phyloP scores from a whole-genome alignment of 106 monocot species.

The Xerophyta viscosa region DNA sequence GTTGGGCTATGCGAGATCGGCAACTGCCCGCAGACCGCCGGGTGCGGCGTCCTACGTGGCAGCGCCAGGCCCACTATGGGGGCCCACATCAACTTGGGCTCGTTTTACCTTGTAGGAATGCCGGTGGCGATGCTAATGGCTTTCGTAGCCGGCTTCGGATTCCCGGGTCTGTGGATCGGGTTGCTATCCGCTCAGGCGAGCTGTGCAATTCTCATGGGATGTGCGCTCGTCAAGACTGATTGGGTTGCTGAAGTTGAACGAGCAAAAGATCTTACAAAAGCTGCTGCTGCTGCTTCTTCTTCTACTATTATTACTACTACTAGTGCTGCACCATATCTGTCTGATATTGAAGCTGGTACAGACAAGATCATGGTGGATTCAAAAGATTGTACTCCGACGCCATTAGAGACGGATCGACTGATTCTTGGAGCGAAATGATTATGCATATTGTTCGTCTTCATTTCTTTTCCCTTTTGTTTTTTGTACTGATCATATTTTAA shows the following conservation, averaged over 20 bases:
- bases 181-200: slow-evolving; percentile 68
- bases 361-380: no score
- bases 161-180: slow-evolving; percentile 80
- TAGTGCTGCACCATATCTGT: no score
- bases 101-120: slow-evolving; percentile 81
- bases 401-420: no score
- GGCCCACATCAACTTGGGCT: slow-evolving; percentile 72
- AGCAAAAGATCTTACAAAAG: slow-evolving; percentile 48
- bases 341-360: no score
- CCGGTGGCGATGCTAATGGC: slow-evolving; percentile 53
- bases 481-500: no score
- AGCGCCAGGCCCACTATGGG: slow-evolving; percentile 68
- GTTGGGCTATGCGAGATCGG: slow-evolving; percentile 89
- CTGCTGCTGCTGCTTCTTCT: slow-evolving; percentile 6
- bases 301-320: background rate
- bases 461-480: no score
- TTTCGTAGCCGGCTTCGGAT: slow-evolving; percentile 57
- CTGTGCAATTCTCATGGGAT: slow-evolving; percentile 53
- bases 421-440: no score
- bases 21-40: slow-evolving; percentile 95
- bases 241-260: slow-evolving; percentile 55
- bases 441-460: no score
- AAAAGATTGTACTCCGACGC: no score
- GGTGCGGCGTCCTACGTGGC: slow-evolving; percentile 78
- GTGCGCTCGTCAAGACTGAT: slow-evolving; percentile 35